Conservation (phyloP, 2,329 filamentous ascomycete species). For the Aspergillus fischeri region DNA sequence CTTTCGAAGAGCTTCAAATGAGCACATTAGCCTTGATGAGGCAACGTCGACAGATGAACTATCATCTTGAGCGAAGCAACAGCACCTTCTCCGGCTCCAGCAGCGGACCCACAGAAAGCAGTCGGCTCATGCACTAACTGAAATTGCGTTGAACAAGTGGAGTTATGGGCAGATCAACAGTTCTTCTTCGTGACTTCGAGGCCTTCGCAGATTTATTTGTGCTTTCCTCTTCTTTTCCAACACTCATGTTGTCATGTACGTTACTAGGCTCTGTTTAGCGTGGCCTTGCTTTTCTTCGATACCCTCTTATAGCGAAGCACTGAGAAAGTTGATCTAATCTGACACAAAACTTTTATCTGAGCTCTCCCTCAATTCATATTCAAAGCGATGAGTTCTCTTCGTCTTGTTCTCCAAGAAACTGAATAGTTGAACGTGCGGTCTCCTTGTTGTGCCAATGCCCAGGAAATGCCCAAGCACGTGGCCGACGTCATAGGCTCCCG, state of each 20-base stretch:
- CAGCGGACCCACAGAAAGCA: not conserved
- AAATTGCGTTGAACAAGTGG: not conserved
- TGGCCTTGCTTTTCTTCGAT: not conserved
- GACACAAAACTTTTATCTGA: not conserved
- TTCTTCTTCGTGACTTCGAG: not conserved
- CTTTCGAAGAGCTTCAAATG: conserved; percentile 37
- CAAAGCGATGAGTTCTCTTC: not conserved
- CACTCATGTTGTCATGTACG: not conserved
- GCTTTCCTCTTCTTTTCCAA: not conserved
- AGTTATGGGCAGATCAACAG: not conserved
- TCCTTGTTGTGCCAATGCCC: conserved; percentile 1
- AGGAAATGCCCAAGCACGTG: conserved; percentile 24
- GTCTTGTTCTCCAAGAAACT: not conserved
- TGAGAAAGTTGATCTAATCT: not conserved
- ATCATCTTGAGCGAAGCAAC: conserved; percentile 10
- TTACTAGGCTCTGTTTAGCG: not conserved
- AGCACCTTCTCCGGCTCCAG: conserved; percentile 2
- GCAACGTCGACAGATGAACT: conserved; percentile 22
- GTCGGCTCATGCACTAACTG: not conserved
- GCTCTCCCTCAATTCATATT: not conserved
- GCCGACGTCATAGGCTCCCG: conserved; percentile 32
- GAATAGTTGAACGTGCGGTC: not conserved
- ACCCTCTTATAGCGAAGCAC: not conserved
- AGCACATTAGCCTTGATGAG: conserved; percentile 31
- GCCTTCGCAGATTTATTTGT: not conserved